These are phyloP conservation scores for Erigeron philadelphicus DNA, from an alignment of 140 eudicot species.

Conservation along the genomic window DNA sequence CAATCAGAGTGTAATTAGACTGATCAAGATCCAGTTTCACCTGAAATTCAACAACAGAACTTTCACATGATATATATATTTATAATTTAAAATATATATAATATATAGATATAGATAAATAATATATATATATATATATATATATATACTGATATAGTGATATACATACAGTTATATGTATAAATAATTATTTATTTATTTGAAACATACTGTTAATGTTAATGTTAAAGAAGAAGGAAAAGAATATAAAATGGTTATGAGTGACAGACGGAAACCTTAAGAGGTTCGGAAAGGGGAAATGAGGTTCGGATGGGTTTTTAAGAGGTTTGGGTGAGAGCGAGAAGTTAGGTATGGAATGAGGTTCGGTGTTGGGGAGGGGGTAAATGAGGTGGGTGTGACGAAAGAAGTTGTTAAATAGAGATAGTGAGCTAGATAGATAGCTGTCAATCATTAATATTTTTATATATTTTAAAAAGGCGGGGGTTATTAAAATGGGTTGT, in stretches of 20 bases:
- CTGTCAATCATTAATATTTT: slow-evolving; percentile 11
- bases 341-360: neutral
- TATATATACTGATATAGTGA: no score
- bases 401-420: no score
- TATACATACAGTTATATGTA: neutral
- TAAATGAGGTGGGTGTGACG: neutral
- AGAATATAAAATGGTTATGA: slow-evolving; percentile 19
- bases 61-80: neutral
- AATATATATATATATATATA: no score
- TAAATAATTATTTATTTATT: neutral
- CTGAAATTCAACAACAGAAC: neutral
- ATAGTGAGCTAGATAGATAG: neutral
- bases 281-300: slow-evolving; percentile 27
- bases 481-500: neutral
- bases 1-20: slow-evolving; percentile 1
- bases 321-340: neutral
- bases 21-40: slow-evolving; percentile 24
- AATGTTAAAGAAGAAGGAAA: neutral
- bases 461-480: neutral
- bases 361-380: neutral
- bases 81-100: no score
- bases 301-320: neutral
- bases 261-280: slow-evolving; percentile 15
- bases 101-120: no score
- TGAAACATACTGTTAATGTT: no score